These are phyloP conservation scores for Erythrobasidium hasegawianum DNA, from an alignment of 1,284 basidiomycete genomes.

Conservation along the genomic window DNA sequence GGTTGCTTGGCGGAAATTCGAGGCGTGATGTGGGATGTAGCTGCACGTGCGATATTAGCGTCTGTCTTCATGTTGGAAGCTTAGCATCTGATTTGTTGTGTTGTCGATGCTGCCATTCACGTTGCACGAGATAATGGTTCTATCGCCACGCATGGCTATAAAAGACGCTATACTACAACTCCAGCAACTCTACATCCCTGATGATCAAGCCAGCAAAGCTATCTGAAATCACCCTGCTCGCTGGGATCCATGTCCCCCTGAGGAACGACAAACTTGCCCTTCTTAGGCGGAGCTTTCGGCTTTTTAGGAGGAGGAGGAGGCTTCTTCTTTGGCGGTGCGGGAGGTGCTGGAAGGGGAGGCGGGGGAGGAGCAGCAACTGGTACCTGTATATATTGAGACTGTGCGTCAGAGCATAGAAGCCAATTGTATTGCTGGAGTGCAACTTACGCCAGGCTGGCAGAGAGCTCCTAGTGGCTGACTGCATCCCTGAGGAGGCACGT, in stretches of 20 bases:
- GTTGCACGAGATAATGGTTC: too few relatives aligned
- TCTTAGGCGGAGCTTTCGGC: constrained; percentile 4
- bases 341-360: not conserved
- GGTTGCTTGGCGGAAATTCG: constrained; percentile 26
- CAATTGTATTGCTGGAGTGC: not conserved
- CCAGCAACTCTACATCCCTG: too few relatives aligned
- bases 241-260: not conserved
- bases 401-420: not conserved
- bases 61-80: not conserved
- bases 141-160: too few relatives aligned
- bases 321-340: not conserved
- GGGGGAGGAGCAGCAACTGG: not conserved
- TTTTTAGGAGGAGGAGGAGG: constrained; percentile 6
- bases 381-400: not conserved
- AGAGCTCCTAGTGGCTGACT: constrained; percentile 1
- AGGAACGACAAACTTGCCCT: not conserved
- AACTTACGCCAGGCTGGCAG: not conserved
- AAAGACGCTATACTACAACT: too few relatives aligned
- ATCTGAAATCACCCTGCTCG: too few relatives aligned
- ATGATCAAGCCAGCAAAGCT: too few relatives aligned
- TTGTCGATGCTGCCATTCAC: not conserved
- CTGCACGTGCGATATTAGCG: too few relatives aligned
- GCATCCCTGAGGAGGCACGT: constrained; percentile 5
- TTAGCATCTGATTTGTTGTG: not conserved
- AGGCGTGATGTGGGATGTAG: not conserved